Evolutionary conservation across 2,329 filamentous ascomycete genomes (phyloP).

Genomic region (Sporothrix euskadiensis): DNA sequence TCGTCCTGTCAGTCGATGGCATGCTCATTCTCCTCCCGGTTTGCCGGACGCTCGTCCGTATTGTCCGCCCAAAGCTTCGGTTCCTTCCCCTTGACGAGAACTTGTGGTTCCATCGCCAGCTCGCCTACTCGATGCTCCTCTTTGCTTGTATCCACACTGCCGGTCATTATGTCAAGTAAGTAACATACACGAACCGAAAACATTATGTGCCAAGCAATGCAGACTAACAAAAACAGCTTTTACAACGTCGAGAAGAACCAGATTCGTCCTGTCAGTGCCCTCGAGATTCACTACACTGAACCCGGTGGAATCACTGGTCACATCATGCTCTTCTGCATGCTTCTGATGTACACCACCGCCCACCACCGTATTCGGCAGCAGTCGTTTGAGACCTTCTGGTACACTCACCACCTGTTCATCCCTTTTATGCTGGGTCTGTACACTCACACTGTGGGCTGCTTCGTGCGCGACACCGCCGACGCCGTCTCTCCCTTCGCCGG

Average conservation of each 20-base stretch:
- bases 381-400: conserved; percentile 98
- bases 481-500: conserved; percentile 84
- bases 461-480: conserved; percentile 77
- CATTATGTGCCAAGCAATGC: neutral
- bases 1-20: conserved; percentile 80
- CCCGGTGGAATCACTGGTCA: conserved; percentile 93
- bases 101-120: conserved; percentile 93
- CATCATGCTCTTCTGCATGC: conserved; percentile 98
- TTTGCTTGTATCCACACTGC: conserved; percentile 76
- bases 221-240: conserved; percentile 60
- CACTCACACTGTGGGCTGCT: conserved; percentile 93
- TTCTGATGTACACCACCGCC: conserved; percentile 95
- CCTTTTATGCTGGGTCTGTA: conserved; percentile 92
- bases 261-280: conserved; percentile 73
- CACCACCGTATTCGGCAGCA: conserved; percentile 94
- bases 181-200: neutral
- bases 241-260: conserved; percentile 89
- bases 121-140: conserved; percentile 83
- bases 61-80: conserved; percentile 79
- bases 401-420: conserved; percentile 97
- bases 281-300: conserved; percentile 89
- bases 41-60: conserved; percentile 85
- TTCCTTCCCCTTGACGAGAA: conserved; percentile 95
- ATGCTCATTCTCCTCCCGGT: conserved; percentile 90
- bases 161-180: conserved; percentile 91